Percentiles rank a stretch among this genome's conserved stretches.
Evolutionary conservation across 2,329 filamentous ascomycete genomes (phyloP).

Genomic region (Fusarium avenaceum): DNA sequence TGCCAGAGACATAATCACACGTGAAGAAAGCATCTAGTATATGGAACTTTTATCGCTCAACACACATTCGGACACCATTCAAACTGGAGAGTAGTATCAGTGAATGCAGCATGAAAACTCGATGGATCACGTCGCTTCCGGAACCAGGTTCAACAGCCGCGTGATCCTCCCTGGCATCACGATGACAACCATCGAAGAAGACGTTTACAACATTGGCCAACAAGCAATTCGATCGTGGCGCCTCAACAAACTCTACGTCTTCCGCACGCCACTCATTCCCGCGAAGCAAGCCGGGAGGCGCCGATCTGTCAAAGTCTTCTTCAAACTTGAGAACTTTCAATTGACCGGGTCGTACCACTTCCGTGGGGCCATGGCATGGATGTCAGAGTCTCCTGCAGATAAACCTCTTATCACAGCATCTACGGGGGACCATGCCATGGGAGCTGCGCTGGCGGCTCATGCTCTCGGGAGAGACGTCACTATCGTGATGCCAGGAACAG

Average conservation of each 20-base stretch:
- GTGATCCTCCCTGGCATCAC: background rate
- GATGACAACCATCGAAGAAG: background rate
- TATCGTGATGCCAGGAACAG: background rate
- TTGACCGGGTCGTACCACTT: background rate
- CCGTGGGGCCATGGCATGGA: background rate
- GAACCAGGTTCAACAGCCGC: background rate
- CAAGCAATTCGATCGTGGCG: background rate
- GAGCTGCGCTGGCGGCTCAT: background rate
- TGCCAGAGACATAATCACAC: background rate
- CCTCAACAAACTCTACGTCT: constrained; percentile 1
- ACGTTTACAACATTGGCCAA: constrained; percentile 2
- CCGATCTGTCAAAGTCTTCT: background rate
- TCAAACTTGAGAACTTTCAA: constrained; percentile 2
- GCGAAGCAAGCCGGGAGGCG: background rate
- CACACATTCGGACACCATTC: background rate
- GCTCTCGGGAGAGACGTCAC: background rate
- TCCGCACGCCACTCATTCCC: background rate
- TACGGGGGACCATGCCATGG: constrained; percentile 6
- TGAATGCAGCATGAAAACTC: background rate
- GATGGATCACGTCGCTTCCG: accelerated
- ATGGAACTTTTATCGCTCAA: too few species aligned
- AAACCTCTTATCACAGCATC: constrained; percentile 1
- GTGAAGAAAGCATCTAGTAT: background rate
- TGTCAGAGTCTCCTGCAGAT: background rate
- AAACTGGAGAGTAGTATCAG: accelerated